phyloP scores from a whole-genome alignment of 768 basidiomycete species.

The Tylopilus vinaceipallidus region DNA sequence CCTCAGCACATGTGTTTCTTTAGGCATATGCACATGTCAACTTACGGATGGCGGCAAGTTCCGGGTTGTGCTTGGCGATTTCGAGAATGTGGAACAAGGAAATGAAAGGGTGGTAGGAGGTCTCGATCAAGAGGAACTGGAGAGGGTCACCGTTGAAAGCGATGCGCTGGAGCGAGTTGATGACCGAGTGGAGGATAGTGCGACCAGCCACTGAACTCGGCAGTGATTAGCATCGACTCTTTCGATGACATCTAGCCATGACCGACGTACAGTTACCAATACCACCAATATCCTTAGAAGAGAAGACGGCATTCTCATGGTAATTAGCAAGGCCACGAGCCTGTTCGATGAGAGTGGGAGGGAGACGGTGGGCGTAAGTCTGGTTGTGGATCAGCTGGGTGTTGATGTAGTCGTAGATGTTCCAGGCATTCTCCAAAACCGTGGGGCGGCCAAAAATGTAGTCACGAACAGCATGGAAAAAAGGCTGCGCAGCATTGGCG shows the following conservation, averaged over 20 bases:
- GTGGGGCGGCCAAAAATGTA: constrained; percentile 69
- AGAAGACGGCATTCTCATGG: constrained; percentile 79
- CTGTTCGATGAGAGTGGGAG: constrained; percentile 75
- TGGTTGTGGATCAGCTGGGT: constrained; percentile 78
- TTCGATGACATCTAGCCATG: not conserved
- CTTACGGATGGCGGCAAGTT: constrained; percentile 65
- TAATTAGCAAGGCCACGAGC: constrained; percentile 73
- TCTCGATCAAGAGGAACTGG: constrained; percentile 73
- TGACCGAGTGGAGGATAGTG: constrained; percentile 70
- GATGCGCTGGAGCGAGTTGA: constrained; percentile 71
- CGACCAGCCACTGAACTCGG: constrained; percentile 69
- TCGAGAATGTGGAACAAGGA: constrained; percentile 82
- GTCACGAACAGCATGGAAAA: constrained; percentile 66
- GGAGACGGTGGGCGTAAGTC: constrained; percentile 75
- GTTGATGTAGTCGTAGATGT: constrained; percentile 78
- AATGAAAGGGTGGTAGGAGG: constrained; percentile 89
- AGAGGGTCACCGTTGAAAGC: constrained; percentile 78
- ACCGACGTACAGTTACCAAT: constrained; percentile 72
- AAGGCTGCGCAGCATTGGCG: constrained; percentile 54
- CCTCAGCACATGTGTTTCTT: constrained; percentile 13
- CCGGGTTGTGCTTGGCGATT: constrained; percentile 52
- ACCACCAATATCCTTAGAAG: constrained; percentile 54
- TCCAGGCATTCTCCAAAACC: constrained; percentile 72
- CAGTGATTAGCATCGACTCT: constrained; percentile 6
- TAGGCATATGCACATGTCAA: constrained; percentile 15